Base-by-base conservation (phyloP, 805 yeast species). In the Suhomyces pyralidae region DNA sequence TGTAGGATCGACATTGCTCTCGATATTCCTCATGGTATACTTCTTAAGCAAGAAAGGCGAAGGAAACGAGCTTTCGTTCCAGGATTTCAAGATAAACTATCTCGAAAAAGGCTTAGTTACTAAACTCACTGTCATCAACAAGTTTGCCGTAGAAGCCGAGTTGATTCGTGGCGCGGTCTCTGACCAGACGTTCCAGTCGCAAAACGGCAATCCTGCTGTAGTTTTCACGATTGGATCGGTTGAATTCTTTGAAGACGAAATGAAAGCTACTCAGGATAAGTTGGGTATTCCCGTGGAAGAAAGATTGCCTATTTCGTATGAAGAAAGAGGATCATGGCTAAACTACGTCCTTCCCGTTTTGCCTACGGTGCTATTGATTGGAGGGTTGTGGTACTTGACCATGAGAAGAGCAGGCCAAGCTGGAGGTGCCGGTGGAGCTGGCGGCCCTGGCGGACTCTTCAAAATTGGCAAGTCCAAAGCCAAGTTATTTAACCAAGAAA, bases 141-240 rank as follows among this genome's bases (percentile, higher is more conserved):
- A 83, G 59, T 80, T 81, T 55, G 68, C 80, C 3, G 97, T 90
- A 1, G 87, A 83, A 61, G 92, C 88, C 4, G 83, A 84, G 58
- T 69, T 88, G 56, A 77, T 81, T 48, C 64, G 58, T 3, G 77
- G 79, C 58, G 69, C 82, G 57, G 58, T 76, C 51, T 62, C 78
- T 58, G 68, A 69, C 60, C 71, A 73, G 48, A 67, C 79, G 25
- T 73, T 74, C 58, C 77, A 69, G 48, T 62, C 68, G 5, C 55
- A 62, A 30, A 61, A 60, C 50, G 80, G 74, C 56, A 54, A 57
- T 40, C 75, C 84, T 5, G 71, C 79, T 8, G 87, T 86, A 7
- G 78, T 80, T 2, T 92, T 92, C 73, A 86, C 96, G 12, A 90
- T 92, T 61, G 97, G 97, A 3, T 88, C 96, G 0, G 84, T 90